A percentile compares a stretch with the other conserved stretches of the same genome.
These are phyloP conservation scores for Apiotrichum siamense DNA, from an alignment of 1,284 basidiomycete species.

Conservation along the genomic window DNA sequence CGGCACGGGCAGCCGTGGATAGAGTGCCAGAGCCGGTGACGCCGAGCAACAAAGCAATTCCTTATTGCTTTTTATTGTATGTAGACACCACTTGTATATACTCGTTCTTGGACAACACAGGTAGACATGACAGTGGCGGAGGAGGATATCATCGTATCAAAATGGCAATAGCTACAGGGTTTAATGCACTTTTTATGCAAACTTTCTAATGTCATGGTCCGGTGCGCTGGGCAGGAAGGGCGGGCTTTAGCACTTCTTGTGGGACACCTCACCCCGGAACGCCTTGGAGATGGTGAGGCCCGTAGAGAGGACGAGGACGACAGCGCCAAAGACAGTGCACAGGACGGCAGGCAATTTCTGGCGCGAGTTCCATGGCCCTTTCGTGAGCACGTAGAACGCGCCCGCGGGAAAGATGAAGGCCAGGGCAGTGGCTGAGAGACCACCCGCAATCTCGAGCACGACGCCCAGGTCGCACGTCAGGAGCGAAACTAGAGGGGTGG, in stretches of 20 bases:
- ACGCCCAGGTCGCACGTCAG: conserved; percentile 95
- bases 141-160: background rate
- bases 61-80: too few relatives aligned
- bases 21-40: too few relatives aligned
- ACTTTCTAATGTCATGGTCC: too few relatives aligned
- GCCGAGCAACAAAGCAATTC: too few relatives aligned
- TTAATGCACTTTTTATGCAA: background rate
- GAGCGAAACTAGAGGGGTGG: conserved; percentile 61
- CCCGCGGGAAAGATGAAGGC: conserved; percentile 91
- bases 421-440: conserved; percentile 85
- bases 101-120: too few relatives aligned
- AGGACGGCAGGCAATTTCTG: conserved; percentile 66
- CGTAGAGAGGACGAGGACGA: conserved; percentile 73
- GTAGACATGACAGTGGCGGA: too few relatives aligned
- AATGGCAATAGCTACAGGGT: background rate
- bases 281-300: conserved; percentile 67
- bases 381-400: conserved; percentile 71
- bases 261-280: conserved; percentile 61
- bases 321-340: conserved; percentile 67
- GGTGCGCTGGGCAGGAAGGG: too few relatives aligned
- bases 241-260: conserved; percentile 24
- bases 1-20: too few relatives aligned
- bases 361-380: conserved; percentile 59
- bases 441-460: conserved; percentile 95
- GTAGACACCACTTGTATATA: background rate